These are phyloP conservation scores for Danielozyma ontarioensis DNA, from an alignment of 805 yeast genomes.

Conservation along the genomic window DNA sequence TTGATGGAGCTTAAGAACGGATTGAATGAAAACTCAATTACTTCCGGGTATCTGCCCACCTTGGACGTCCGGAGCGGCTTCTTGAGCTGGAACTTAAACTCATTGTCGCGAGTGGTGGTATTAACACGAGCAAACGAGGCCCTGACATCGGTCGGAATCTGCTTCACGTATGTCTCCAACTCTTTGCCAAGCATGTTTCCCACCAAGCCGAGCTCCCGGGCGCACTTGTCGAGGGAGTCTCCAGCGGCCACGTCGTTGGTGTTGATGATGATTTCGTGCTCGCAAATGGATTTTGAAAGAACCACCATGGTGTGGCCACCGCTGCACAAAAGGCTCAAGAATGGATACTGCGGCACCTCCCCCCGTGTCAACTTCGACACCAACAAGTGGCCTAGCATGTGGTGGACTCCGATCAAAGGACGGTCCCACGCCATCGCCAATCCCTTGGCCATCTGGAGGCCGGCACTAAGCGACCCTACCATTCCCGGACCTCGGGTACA, in stretches of 20 bases:
- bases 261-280: constrained; percentile 70
- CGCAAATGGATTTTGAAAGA: constrained; percentile 48
- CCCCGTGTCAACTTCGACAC: constrained; percentile 40
- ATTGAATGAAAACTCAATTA: constrained; percentile 63
- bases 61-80: constrained; percentile 31
- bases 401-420: constrained; percentile 89
- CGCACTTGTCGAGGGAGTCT: constrained; percentile 90
- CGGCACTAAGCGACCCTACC: constrained; percentile 82
- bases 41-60: constrained; percentile 21
- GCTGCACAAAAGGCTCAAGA: constrained; percentile 71
- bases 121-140: constrained; percentile 13
- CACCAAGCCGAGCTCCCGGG: constrained; percentile 70
- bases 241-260: constrained; percentile 90
- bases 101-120: constrained; percentile 16
- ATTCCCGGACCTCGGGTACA: constrained; percentile 97
- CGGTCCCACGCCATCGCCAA: constrained; percentile 68
- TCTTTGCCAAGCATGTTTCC: constrained; percentile 89
- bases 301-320: constrained; percentile 96
- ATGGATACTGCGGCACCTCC: constrained; percentile 59
- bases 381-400: constrained; percentile 89
- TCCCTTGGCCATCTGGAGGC: constrained; percentile 83
- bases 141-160: constrained; percentile 25
- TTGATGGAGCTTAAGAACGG: constrained; percentile 60
- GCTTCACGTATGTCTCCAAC: constrained; percentile 51
- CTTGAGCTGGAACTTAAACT: constrained; percentile 20